Base-by-base conservation (phyloP, 192 early-diverging fungal species). In the Polychytrium aggregatum region DNA sequence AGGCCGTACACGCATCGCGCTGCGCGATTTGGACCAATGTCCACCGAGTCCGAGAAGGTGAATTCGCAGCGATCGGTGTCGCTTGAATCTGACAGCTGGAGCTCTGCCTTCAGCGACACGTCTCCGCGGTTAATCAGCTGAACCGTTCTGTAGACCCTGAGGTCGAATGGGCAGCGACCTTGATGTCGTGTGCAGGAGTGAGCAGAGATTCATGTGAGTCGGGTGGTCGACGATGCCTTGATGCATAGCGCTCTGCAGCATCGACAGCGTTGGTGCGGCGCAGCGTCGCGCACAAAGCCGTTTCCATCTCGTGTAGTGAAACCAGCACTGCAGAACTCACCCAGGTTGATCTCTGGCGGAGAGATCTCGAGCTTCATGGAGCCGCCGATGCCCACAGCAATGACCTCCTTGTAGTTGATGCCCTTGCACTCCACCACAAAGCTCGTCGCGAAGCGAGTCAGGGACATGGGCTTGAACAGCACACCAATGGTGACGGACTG, bases 361-460 rank as follows among this genome's bases (percentile, higher is more conserved):
- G 52, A 54, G 21, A 74, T 63, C 28, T 81, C 75, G n/a, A 81
- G 44, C 26, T 62, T 65, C 58, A 79, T 59, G 4, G 27, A 28
- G 8, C 75, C 78, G n/a, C 78, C 78, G 28, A 81, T 56, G 16
- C 78, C 78, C 6, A 77, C 58, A 14, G 80, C 54, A 10, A 67
- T 66, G 14, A 81, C 58, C 50, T 81, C 78, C 50, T 79, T 81
- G 60, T 77, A 77, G 35, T 72, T 75, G 11, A 80, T 68, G 0
- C 78, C 78, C 46, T 74, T 76, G 51, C 76, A 81, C 39, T 81
- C 78, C 13, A 81, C 52, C 27, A 76, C 55, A 34, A 81, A 67
- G 26, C 60, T 70, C 53, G 56, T 62, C 3, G 68, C 57, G 43
- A 70, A 64, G 26, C 63, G 60, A 11, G 69, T 68, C 36, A 70